Base-by-base conservation (phyloP, 768 basidiomycete genomes). In the Omphalotus guepiniiformis region DNA sequence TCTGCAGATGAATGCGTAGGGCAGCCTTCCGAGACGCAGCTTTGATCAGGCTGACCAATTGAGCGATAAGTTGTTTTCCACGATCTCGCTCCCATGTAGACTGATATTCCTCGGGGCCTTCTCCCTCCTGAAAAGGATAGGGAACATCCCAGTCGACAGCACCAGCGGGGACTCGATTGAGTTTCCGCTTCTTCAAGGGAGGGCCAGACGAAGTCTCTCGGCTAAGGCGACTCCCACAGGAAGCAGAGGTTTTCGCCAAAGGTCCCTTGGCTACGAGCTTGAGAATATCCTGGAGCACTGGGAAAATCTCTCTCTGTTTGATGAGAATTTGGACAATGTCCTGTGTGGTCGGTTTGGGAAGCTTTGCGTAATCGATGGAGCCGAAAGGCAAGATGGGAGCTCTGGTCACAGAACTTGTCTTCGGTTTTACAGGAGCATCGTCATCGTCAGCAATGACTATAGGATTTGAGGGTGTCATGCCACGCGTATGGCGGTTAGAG, bases 81-180 rank as follows among this genome's bases (percentile, higher is more conserved):
- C 87, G 76, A 28, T 83, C 75, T 38, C 65, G 73, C 51, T 81
- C 76, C 88, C 88, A 89, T 22, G 68, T 81, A 42, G 69, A 60
- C 7, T 64, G 71, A 61, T 90, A 90, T n/a, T 71, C 68, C 15
- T 73, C 59, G 2, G 88, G 85, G 2, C 84, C 88, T 54, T 91
- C 83, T 23, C 85, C 88, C 39, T 73, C 66, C 32, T 62, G 64
- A 53, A 90, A 90, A 5, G 88, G 88, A 60, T 82, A 90, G 0
- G 88, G 88, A 0, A 90, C 77, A 54, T 89, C 86, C 88, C 88
- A 91, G 57, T 89, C 86, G 1, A 63, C 73, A 1, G 88, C 88
- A 9, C 88, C 88, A 18, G 88, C 88, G 27, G 88, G 88, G 12
- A 91, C 86, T 7, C 69, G 65, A 48, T 70, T 72, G 12, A 89